Base-by-base conservation (phyloP, 2,329 filamentous ascomycete genomes). In the Aspergillus amoenus region DNA sequence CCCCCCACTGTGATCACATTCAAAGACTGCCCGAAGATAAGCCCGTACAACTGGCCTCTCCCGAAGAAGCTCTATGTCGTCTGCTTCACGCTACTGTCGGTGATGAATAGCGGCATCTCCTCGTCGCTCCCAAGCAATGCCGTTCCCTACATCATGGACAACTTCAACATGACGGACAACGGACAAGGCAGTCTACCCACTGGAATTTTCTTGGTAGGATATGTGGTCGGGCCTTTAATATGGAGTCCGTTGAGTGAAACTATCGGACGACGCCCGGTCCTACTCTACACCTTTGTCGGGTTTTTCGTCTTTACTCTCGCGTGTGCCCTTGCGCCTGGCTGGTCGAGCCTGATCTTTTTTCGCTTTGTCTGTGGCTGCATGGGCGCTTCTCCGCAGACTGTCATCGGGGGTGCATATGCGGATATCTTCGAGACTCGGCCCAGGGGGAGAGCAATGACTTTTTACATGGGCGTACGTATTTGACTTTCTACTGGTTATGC, bases 251-350 rank as follows among this genome's bases (percentile, higher is more conserved):
- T 79, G 2, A 77, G 74, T n/a, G 77, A 79, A 49, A 68, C 72
- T 2, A 66, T 73, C 41, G 77, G 77, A 1, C 69, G 77, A 1
- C 71, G 66, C 48, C 65, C 70, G 1, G 72, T 79, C 6, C 65
- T 86, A 58, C 71, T 85, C 0, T 72, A 67, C 9, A 81, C 82
- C 0, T 84, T 85, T 57, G 46, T 69, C n/a, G 62, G 71, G 3
- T 78, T 74, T 55, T 72, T 70, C 8, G 46, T 75, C 4, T 77
- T 68, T 49, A 79, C 74, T 0, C 66, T 78, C 41, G 77, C 68
- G 5, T 79, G 74, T 55, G 76, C 77, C 0, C 54, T 80, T 1
- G 73, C 76, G 0, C 77, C 77, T 0, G 76, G 68, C 30, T 81
- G 74, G 73, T 58, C 71, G 0, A 63, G 70, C 1, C 60, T 78